Percentiles rank a stretch among this genome's conserved stretches.
Conservation (phyloP, 306 rosid genomes). For the Styphnolobium japonicum region DNA sequence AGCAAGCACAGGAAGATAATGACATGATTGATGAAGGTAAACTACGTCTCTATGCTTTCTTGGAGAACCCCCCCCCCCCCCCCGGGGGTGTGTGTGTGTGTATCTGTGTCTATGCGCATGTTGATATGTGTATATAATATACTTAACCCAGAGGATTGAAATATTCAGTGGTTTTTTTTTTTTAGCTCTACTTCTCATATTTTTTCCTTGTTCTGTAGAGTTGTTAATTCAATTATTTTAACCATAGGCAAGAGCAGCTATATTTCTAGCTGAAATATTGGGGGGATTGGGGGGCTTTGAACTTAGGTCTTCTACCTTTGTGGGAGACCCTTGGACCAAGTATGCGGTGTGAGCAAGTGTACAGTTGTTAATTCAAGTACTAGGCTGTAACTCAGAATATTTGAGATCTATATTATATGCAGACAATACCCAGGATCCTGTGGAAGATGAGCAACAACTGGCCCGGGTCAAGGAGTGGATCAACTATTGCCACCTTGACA, state of each 20-base stretch:
- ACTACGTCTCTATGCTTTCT: not conserved
- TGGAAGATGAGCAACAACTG: slow-evolving; percentile 73
- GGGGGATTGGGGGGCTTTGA: too few species aligned
- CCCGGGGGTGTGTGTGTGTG: not conserved
- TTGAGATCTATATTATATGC: slow-evolving; percentile 21
- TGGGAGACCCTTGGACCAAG: too few species aligned
- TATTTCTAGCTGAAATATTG: too few species aligned
- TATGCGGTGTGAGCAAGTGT: too few species aligned
- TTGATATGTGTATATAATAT: not conserved
- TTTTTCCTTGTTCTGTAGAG: not conserved
- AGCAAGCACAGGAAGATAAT: slow-evolving; percentile 49
- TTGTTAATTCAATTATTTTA: not conserved
- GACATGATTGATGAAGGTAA: slow-evolving; percentile 71
- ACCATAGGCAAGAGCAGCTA: too few species aligned
- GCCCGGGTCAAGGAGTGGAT: slow-evolving; percentile 86
- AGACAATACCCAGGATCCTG: slow-evolving; percentile 83
- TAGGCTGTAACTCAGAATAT: not conserved
- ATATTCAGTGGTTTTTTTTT: not conserved
- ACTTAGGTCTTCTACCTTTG: too few species aligned
- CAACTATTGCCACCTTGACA: slow-evolving; percentile 51
- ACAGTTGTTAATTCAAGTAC: not conserved
- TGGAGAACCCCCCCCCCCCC: too few species aligned
- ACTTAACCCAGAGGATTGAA: not conserved
- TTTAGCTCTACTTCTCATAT: not conserved
- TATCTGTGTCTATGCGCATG: too few species aligned